Evolutionary conservation across 257 asterid genomes (phyloP).

Genomic region (Coffea canephora): DNA sequence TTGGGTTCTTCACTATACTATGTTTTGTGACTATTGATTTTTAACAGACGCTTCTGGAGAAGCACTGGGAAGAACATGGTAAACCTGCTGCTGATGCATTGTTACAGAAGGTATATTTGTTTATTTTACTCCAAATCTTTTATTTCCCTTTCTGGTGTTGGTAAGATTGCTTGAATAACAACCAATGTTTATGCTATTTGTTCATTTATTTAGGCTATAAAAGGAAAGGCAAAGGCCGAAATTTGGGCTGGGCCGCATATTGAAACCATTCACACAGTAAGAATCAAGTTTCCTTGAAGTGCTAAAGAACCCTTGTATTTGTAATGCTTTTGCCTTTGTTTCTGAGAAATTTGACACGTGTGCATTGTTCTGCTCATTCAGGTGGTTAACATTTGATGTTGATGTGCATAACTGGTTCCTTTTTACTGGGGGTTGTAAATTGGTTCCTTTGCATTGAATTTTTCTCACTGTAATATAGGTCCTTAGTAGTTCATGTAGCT

Average conservation of each 20-base stretch:
- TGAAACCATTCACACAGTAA: constrained; percentile 71
- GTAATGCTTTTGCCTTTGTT: neutral
- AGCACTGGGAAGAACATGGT: constrained; percentile 76
- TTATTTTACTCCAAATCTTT: neutral
- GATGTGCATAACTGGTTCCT: neutral
- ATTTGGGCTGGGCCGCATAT: constrained; percentile 88
- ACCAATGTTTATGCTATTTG: neutral
- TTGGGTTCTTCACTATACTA: neutral
- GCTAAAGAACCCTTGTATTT: neutral
- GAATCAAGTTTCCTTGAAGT: constrained; percentile 23
- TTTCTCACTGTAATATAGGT: neutral
- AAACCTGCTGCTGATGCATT: constrained; percentile 70
- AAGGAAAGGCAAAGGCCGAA: constrained; percentile 74
- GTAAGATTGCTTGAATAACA: neutral
- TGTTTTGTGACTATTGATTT: constrained; percentile 19
- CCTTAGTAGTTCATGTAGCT: neutral
- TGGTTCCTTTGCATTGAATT: neutral
- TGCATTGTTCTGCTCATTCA: neutral
- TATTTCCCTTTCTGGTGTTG: neutral
- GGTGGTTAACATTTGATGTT: neutral
- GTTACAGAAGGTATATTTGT: constrained; percentile 54
- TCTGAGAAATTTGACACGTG: neutral
- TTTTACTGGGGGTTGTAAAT: neutral
- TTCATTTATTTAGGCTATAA: constrained; percentile 51
- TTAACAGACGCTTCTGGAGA: constrained; percentile 56